Evolutionary conservation across 805 yeast species (phyloP), one percentile per base, ranked within the genome.

Genomic region (Wickerhamiella siamensis): DNA sequence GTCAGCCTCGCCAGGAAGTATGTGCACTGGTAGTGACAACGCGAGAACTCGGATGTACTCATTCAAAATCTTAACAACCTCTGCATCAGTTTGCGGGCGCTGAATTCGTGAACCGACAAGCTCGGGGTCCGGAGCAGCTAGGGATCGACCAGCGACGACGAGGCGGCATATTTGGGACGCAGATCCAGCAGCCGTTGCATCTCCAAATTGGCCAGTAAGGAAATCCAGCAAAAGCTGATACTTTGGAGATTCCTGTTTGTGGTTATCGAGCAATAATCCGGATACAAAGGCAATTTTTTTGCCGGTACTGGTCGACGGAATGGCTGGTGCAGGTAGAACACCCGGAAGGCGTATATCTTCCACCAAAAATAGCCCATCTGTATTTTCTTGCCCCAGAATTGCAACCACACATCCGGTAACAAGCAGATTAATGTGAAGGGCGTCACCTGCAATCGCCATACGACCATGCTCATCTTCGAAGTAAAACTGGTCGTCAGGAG

Each of bases 381-480:
- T 75, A 6, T 80, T 69, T 56, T 87, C 95, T 63, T 83, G 76
- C 0, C 98, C 98, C 9, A 86, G 58, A 1, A 86, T 71, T 0
- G 88, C 97, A 5, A 86, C 74, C 0, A 87, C 79, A n/a, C 77
- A 71, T 3, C 98, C 98, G 0, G 96, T 91, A 0, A 87, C 94
- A 20, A 88, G 64, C 2, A 79, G 70, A 17, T 43, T 41, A 5
- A 41, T 15, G 39, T 65, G 64, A 3, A 81, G 67, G 26, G 77
- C 59, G 15, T 71, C 69, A 20, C 84, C 87, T 38, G 73, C 76
- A 18, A 91, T 61, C 26, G 75, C 58, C 5, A 94, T 78, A 39
- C 98, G 67, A 3, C 98, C 98, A 42, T 86, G 76, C 53, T 86
- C 95, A 60, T 91, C 98, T 58, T 91, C 97, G 29, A 91, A 57